These are phyloP conservation scores for Alternaria hordeiaustralica DNA, from an alignment of 2,329 filamentous ascomycete species.

Conservation along the genomic window DNA sequence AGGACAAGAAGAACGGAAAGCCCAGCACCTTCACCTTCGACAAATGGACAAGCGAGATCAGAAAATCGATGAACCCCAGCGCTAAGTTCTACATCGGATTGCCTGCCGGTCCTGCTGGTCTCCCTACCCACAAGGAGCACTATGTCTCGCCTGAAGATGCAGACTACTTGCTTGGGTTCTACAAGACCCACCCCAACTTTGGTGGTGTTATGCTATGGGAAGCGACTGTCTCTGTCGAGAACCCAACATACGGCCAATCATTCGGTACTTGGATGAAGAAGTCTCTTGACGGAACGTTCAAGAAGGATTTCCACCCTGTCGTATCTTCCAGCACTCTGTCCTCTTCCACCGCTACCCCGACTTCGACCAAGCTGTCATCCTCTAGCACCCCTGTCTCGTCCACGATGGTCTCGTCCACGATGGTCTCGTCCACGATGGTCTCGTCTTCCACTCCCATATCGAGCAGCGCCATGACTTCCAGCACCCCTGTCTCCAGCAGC, in stretches of 20 bases:
- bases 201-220: constrained; percentile 69
- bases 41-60: constrained; percentile 51
- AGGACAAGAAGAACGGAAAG: constrained; percentile 25
- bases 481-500: neutral
- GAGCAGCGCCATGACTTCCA: neutral
- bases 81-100: constrained; percentile 64
- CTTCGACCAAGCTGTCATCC: neutral
- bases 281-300: constrained; percentile 30
- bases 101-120: constrained; percentile 34
- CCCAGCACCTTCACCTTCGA: constrained; percentile 55
- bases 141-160: constrained; percentile 59
- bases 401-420: neutral
- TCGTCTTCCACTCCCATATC: neutral
- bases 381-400: neutral
- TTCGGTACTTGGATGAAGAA: constrained; percentile 59
- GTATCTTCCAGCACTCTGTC: constrained; percentile 15
- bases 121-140: constrained; percentile 35
- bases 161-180: constrained; percentile 52
- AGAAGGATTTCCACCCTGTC: constrained; percentile 23
- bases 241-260: constrained; percentile 52
- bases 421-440: neutral
- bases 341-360: neutral
- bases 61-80: constrained; percentile 44
- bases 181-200: constrained; percentile 50
- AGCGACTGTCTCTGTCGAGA: constrained; percentile 57